Conservation (phyloP, 495 filamentous ascomycete species). For the Neurospora hispaniola region DNA sequence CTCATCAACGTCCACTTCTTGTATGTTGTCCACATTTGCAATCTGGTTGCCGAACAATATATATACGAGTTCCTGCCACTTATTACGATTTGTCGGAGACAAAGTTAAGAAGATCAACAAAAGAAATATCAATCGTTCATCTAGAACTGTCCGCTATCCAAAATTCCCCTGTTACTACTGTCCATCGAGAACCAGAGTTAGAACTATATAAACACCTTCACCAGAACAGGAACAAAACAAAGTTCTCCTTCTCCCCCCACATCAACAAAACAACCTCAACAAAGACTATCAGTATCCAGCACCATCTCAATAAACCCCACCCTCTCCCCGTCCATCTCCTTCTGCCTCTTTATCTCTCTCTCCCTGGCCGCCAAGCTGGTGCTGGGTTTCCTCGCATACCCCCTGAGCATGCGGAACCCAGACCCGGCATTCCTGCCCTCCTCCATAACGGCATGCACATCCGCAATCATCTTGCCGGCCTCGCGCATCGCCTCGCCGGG, state of each 20-base stretch:
- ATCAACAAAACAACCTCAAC: background rate
- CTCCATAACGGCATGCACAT: conserved; percentile 68
- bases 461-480: conserved; percentile 53
- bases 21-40: too few species aligned
- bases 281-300: background rate
- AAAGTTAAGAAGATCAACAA: background rate
- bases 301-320: background rate
- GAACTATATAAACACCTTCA: background rate
- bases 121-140: background rate
- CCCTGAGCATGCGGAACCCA: conserved; percentile 77
- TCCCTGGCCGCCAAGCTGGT: background rate
- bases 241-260: background rate
- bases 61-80: too few species aligned
- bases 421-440: conserved; percentile 70
- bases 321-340: conserved; percentile 1
- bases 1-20: too few species aligned
- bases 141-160: background rate
- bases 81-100: too few species aligned
- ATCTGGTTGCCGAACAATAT: too few species aligned
- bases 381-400: conserved; percentile 79
- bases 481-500: conserved; percentile 35
- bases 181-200: background rate
- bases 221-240: background rate
- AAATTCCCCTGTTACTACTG: background rate
- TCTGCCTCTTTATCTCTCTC: background rate